Percentiles rank a stretch among this genome's conserved stretches.
These are phyloP conservation scores for Zea mays DNA, from an alignment of 176 grass and related monocot species.

Conservation along the genomic window DNA sequence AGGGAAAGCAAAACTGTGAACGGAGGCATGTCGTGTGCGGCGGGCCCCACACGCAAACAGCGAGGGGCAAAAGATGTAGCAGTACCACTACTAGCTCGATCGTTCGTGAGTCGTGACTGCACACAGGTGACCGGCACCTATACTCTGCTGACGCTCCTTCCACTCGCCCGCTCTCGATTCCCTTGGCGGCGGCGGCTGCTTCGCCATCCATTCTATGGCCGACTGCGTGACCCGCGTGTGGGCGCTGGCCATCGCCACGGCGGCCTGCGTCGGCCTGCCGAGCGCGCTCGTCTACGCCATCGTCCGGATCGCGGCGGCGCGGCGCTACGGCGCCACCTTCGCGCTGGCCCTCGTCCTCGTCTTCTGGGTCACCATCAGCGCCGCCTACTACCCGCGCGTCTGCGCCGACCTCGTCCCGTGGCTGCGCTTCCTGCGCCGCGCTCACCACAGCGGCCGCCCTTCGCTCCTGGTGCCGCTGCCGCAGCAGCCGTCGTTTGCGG, in stretches of 20 bases:
- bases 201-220: background rate
- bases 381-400: background rate
- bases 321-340: background rate
- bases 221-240: slow-evolving; percentile 7
- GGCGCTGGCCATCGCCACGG: slow-evolving; percentile 2
- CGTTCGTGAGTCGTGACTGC: no score
- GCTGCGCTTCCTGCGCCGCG: background rate
- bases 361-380: slow-evolving; percentile 19
- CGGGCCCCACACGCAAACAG: no score
- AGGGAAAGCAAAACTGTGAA: background rate
- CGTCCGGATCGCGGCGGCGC: background rate
- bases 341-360: background rate
- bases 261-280: slow-evolving; percentile 3
- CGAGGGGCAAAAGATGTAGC: no score
- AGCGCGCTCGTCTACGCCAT: slow-evolving; percentile 17
- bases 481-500: background rate
- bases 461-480: background rate
- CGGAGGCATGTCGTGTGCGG: background rate
- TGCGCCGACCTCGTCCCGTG: background rate
- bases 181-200: no score
- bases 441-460: background rate
- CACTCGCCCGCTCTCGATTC: no score
- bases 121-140: no score
- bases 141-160: no score
- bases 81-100: no score